phyloP scores from a whole-genome alignment of 805 yeast species.

The Monosporozyma unispora region DNA sequence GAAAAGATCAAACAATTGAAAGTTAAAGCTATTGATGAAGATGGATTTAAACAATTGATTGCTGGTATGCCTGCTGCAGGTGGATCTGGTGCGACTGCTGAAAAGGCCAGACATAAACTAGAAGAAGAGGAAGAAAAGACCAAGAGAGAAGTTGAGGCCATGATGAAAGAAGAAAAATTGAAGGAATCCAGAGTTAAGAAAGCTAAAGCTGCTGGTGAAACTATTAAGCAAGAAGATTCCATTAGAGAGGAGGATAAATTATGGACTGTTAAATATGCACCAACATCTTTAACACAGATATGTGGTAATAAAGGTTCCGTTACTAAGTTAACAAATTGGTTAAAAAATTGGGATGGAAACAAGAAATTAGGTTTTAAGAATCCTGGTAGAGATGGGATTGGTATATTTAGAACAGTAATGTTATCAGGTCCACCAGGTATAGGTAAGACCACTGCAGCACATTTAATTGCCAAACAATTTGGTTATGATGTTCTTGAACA shows the following conservation, averaged over 20 bases:
- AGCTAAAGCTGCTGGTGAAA: conserved; percentile 21
- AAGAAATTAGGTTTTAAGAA: conserved; percentile 46
- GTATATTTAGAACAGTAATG: conserved; percentile 70
- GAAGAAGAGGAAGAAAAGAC: conserved; percentile 57
- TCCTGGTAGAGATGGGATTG: conserved; percentile 56
- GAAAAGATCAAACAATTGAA: conserved; percentile 63
- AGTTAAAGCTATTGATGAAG: conserved; percentile 78
- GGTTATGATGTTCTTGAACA: conserved; percentile 71
- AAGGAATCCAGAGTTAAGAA: conserved; percentile 21
- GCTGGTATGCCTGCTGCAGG: conserved; percentile 84
- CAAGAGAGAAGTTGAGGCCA: conserved; percentile 41
- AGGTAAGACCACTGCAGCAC: conserved; percentile 79
- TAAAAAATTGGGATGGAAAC: conserved; percentile 60
- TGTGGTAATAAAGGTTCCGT: conserved; percentile 87
- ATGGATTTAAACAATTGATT: conserved; percentile 70
- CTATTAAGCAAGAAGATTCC: conserved; percentile 12
- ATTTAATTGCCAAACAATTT: conserved; percentile 55
- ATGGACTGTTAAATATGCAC: conserved; percentile 95
- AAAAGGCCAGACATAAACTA: conserved; percentile 58
- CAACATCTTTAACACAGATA: conserved; percentile 60
- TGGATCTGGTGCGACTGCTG: conserved; percentile 75
- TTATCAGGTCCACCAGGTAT: conserved; percentile 85
- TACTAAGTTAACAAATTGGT: conserved; percentile 61
- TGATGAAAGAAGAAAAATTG: conserved; percentile 39
- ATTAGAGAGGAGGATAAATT: conserved; percentile 45